Evolutionary conservation across 2,329 filamentous ascomycete genomes (phyloP), one percentile per base, ranked within the genome.

Genomic region (Trichoderma semiorbis): DNA sequence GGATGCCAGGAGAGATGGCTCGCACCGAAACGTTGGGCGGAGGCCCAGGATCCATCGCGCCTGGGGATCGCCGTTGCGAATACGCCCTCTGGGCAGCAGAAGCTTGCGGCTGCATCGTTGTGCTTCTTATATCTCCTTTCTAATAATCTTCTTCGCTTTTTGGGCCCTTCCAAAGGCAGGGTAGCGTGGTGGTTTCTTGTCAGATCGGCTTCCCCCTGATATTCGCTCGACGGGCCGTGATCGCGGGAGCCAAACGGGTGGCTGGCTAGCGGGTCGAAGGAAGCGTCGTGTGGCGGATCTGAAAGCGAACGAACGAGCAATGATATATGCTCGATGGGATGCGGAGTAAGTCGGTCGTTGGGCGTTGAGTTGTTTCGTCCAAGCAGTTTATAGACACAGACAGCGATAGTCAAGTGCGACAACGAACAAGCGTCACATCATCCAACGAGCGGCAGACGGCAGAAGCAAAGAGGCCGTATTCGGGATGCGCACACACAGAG

Each of bases 11-110:
- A 66, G 90, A 91, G 78, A 89, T 90, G 63, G 88, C 83, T 71
- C 89, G 85, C 69, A 83, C 80, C 70, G 87, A 85, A 74, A 88
- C 83, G 79, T 83, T 87, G 71, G 87, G 84, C 65, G 89, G 86
- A 76, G 86, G 87, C 67, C 87, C 87, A 77, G 86, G 85, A 74
- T 91, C 90, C 43, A 85, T 89, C 39, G 85, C 86, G 73, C 85
- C 88, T n/a, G 90, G 89, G 65, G 89, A 91, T 76, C 89, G 87
- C 75, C 90, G 86, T 78, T 89, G 89, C 77, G 87, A 82, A 71
- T 78, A 81, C 71, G 77, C 77, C 78, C 88, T 84, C 80, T 88
- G 86, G 71, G 88, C 85, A 18, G 83, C 81, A 53, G 73, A 21
- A 26, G 81, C 81, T 63, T 85, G 81, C 71, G 85, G 81, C 80